Evolutionary conservation across 169 alveolate genomes (phyloP).

Genomic region (Plasmodium malariae): DNA sequence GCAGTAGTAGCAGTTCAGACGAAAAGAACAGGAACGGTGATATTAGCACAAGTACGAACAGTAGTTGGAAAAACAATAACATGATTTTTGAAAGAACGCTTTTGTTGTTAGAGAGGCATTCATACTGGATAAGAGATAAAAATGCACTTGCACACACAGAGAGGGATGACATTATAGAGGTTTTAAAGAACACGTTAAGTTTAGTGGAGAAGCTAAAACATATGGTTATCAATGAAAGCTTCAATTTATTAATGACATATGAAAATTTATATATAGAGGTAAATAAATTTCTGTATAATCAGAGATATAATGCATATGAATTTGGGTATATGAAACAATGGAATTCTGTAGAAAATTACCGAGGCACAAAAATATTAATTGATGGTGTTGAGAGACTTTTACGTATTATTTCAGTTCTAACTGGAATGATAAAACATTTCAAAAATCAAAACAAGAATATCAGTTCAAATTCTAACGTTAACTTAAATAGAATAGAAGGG

Average conservation of each 20-base stretch:
- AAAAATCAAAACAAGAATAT: slow-evolving; percentile 18
- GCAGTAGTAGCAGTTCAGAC: too few species aligned
- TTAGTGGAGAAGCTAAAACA: slow-evolving; percentile 11
- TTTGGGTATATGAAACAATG: slow-evolving; percentile 13
- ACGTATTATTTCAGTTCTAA: neutral
- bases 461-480: neutral
- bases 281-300: slow-evolving; percentile 18
- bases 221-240: neutral
- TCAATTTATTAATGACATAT: slow-evolving; percentile 17
- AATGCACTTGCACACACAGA: neutral
- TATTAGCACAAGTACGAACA: neutral
- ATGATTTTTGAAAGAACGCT: slow-evolving; percentile 12
- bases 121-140: slow-evolving; percentile 20
- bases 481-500: slow-evolving; percentile 7
- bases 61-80: neutral
- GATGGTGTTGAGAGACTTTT: slow-evolving; percentile 16
- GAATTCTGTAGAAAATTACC: slow-evolving; percentile 17
- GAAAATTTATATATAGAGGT: slow-evolving; percentile 30
- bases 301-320: neutral
- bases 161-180: slow-evolving; percentile 16
- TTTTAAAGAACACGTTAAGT: neutral
- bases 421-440: slow-evolving; percentile 2
- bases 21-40: too few species aligned
- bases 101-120: neutral
- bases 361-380: neutral